These are phyloP conservation scores for Cercospora beticola DNA, from an alignment of 2,329 filamentous ascomycete species.

Conservation along the genomic window DNA sequence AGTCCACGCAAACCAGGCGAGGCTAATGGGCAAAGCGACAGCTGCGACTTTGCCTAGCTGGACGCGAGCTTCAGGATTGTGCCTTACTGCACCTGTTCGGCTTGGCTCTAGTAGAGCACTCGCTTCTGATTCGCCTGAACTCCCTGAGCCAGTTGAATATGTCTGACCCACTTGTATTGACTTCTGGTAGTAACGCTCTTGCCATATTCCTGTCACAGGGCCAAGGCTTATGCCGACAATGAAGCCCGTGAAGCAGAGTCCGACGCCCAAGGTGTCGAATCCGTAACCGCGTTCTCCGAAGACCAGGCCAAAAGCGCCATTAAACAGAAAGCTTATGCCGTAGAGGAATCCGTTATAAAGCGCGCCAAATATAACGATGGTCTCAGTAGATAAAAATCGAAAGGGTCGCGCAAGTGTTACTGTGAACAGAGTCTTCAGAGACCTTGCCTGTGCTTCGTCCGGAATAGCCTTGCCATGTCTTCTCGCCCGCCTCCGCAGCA, in stretches of 20 bases:
- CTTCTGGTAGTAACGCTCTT: constrained; percentile 46
- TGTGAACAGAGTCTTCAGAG: constrained; percentile 43
- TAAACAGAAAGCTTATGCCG: constrained; percentile 52
- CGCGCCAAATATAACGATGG: constrained; percentile 51
- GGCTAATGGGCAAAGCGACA: constrained; percentile 42
- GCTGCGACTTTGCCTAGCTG: constrained; percentile 47
- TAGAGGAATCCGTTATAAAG: constrained; percentile 53
- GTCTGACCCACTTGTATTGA: constrained; percentile 37
- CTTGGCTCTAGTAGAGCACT: constrained; percentile 40
- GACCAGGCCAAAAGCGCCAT: constrained; percentile 51
- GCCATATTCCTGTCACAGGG: constrained; percentile 47
- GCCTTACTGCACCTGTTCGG: constrained; percentile 33
- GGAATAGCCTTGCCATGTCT: constrained; percentile 38
- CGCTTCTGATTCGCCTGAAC: constrained; percentile 13
- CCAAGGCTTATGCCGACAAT: constrained; percentile 46
- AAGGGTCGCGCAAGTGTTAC: constrained; percentile 50
- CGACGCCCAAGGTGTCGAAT: constrained; percentile 26
- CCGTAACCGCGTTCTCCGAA: constrained; percentile 47
- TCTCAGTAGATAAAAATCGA: constrained; percentile 48
- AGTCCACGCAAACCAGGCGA: constrained; percentile 47
- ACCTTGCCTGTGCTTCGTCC: constrained; percentile 42
- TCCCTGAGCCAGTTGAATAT: constrained; percentile 19
- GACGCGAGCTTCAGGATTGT: constrained; percentile 45
- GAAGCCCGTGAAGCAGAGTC: constrained; percentile 37
- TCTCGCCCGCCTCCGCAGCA: constrained; percentile 38